These are phyloP conservation scores for Pachysolen tannophilus DNA, from an alignment of 805 yeast genomes.

Conservation along the genomic window DNA sequence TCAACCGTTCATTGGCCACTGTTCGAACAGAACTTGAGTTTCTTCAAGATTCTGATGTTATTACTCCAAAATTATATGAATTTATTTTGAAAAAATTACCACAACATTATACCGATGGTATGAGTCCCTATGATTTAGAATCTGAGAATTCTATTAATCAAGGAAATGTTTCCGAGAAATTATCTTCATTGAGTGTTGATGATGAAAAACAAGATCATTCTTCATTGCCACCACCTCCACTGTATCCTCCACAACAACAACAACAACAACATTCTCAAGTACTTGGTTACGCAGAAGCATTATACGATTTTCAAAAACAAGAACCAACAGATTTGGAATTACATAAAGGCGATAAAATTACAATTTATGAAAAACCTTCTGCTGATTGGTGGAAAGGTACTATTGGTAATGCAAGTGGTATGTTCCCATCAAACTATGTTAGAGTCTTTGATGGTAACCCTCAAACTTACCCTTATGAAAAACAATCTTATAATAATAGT, in stretches of 20 bases:
- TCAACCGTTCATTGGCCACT: constrained; percentile 73
- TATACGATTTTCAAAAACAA: constrained; percentile 69
- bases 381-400: constrained; percentile 91
- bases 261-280: too few relatives aligned
- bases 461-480: constrained; percentile 13
- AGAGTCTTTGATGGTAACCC: constrained; percentile 24
- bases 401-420: constrained; percentile 53
- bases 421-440: constrained; percentile 89
- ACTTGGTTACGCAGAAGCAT: constrained; percentile 49
- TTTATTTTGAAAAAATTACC: constrained; percentile 50
- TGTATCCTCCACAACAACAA: background rate
- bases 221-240: too few relatives aligned
- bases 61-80: constrained; percentile 46
- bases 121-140: background rate
- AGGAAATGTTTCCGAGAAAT: too few relatives aligned
- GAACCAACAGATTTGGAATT: constrained; percentile 69
- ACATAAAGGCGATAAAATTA: constrained; percentile 57
- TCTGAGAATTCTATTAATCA: too few relatives aligned
- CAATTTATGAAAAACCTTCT: constrained; percentile 65
- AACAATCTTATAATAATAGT: too few relatives aligned
- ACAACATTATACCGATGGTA: constrained; percentile 37
- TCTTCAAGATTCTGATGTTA: constrained; percentile 64
- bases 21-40: constrained; percentile 77
- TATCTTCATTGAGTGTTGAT: too few relatives aligned
- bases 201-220: too few relatives aligned